Percentiles rank a stretch among this genome's conserved stretches.
These are phyloP conservation scores for Megacollybia marginata DNA, from an alignment of 768 basidiomycete genomes.

Conservation along the genomic window DNA sequence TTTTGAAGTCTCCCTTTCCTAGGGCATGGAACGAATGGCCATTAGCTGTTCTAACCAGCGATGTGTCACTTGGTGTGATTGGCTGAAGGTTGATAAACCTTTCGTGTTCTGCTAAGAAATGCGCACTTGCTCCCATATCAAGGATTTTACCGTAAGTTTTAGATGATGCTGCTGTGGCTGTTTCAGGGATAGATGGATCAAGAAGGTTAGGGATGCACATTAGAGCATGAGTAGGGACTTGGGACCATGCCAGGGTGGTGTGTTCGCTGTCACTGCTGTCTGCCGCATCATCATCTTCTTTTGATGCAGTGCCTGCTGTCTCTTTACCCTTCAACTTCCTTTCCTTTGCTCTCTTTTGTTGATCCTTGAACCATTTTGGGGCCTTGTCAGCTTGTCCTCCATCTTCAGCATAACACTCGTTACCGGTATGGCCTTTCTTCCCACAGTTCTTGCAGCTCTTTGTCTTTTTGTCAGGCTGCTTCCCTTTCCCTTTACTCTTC, in stretches of 20 bases:
- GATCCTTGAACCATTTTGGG: conserved; percentile 18
- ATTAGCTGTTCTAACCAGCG: conserved; percentile 20
- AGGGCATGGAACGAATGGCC: conserved; percentile 16
- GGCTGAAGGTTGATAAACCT: conserved; percentile 18
- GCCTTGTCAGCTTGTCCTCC: conserved; percentile 23
- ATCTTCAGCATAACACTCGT: conserved; percentile 23
- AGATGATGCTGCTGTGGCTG: neutral
- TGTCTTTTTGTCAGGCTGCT: conserved; percentile 4
- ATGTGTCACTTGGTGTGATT: conserved; percentile 1
- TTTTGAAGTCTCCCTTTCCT: conserved; percentile 19
- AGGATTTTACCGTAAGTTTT: conserved; percentile 9
- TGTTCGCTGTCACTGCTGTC: conserved; percentile 1
- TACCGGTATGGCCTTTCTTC: conserved; percentile 16
- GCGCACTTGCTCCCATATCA: conserved; percentile 29
- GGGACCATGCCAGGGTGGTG: neutral
- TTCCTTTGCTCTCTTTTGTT: neutral
- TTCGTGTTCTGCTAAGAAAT: conserved; percentile 16
- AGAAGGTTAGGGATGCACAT: conserved; percentile 7
- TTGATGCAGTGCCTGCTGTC: neutral
- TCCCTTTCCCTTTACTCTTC: conserved; percentile 6
- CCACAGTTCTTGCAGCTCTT: conserved; percentile 24
- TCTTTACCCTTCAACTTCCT: conserved; percentile 4
- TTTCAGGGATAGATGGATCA: neutral
- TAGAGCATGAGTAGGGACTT: neutral
- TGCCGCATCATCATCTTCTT: neutral